phyloP scores from a whole-genome alignment of 768 basidiomycete genomes.

The Pleurotus tuber-regium region DNA sequence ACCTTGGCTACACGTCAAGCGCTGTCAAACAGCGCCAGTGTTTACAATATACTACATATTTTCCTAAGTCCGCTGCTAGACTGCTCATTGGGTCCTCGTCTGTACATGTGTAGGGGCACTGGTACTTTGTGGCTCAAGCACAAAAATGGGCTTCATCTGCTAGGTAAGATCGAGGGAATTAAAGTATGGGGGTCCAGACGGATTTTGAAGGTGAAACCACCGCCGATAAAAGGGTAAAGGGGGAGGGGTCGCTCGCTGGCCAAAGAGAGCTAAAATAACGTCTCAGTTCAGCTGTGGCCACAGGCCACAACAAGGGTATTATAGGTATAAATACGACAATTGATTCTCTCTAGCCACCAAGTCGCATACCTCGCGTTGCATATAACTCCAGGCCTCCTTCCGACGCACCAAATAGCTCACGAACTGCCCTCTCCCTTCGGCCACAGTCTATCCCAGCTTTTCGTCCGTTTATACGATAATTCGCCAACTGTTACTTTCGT shows the following conservation, averaged over 20 bases:
- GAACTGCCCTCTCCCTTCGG: neutral
- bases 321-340: too few relatives aligned
- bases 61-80: slow-evolving; percentile 47
- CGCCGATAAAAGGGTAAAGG: slow-evolving; percentile 28
- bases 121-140: neutral
- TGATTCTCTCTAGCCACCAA: neutral
- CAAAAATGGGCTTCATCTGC: too few relatives aligned
- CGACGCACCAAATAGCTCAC: neutral
- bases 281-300: slow-evolving; percentile 4
- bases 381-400: neutral
- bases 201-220: slow-evolving; percentile 43
- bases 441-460: neutral
- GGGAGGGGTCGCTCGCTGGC: slow-evolving; percentile 24
- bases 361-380: neutral
- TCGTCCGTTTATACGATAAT: neutral
- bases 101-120: slow-evolving; percentile 40
- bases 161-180: slow-evolving; percentile 43
- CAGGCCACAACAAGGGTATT: too few relatives aligned
- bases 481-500: neutral
- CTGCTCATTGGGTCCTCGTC: slow-evolving; percentile 55
- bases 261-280: slow-evolving; percentile 19
- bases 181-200: slow-evolving; percentile 49
- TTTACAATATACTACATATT: too few relatives aligned
- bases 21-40: slow-evolving; percentile 18
- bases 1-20: too few relatives aligned